These are phyloP conservation scores for Helichrysum umbraculigerum DNA, from an alignment of 129 eudicot species.

Conservation along the genomic window DNA sequence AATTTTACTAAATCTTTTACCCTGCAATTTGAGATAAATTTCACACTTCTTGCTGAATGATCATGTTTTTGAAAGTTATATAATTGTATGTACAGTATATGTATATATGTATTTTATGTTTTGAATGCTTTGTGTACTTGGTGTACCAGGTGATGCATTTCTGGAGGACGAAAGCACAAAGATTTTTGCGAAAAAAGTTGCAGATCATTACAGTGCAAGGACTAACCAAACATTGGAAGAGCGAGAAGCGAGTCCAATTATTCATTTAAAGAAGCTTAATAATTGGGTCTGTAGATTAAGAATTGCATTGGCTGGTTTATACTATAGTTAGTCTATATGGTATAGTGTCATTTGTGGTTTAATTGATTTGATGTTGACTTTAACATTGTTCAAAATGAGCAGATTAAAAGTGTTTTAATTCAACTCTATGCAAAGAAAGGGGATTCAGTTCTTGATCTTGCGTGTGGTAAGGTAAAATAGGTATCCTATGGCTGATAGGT, in stretches of 20 bases:
- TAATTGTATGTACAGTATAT: not conserved
- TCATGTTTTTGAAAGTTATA: not conserved
- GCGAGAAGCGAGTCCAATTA: conserved; percentile 97
- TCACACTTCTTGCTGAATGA: conserved; percentile 17
- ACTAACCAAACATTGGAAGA: conserved; percentile 93
- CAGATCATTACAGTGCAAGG: conserved; percentile 98
- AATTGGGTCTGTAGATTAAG: conserved; percentile 62
- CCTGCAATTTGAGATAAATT: not conserved
- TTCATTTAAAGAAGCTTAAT: conserved; percentile 95
- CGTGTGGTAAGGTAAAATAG: conserved; percentile 89
- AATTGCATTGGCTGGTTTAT: not conserved
- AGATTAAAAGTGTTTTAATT: conserved; percentile 94
- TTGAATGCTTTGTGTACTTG: conserved; percentile 7
- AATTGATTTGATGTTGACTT: conserved; percentile 1
- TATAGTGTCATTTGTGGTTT: not conserved
- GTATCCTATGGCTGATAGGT: conserved; percentile 19
- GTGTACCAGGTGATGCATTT: conserved; percentile 60
- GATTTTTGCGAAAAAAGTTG: conserved; percentile 77
- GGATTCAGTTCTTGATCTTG: conserved; percentile 97
- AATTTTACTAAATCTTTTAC: not conserved
- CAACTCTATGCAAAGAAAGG: conserved; percentile 87
- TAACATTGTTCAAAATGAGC: conserved; percentile 20
- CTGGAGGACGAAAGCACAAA: conserved; percentile 79
- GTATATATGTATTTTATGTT: not conserved
- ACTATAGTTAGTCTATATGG: not conserved